These are phyloP conservation scores for Saturnispora ahearnii DNA, from an alignment of 805 yeast species.

Conservation along the genomic window DNA sequence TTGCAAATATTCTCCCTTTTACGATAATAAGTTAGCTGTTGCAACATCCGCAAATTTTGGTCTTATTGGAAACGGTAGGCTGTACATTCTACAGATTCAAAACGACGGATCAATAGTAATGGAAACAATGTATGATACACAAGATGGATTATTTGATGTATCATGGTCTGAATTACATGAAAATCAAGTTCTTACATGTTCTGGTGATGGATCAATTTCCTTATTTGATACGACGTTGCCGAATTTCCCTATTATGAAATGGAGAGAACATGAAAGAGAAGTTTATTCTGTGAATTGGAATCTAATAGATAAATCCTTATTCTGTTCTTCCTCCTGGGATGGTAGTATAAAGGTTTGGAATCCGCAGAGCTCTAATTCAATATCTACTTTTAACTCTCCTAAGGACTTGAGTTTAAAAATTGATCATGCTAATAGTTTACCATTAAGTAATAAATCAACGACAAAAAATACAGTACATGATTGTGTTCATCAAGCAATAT, in stretches of 20 bases:
- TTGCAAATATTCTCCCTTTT: slow-evolving; percentile 84
- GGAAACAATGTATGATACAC: slow-evolving; percentile 68
- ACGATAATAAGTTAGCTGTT: slow-evolving; percentile 81
- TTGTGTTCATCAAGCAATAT: slow-evolving; percentile 73
- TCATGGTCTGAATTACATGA: slow-evolving; percentile 91
- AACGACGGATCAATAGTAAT: slow-evolving; percentile 52
- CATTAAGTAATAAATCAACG: slow-evolving; percentile 18
- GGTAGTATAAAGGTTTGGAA: slow-evolving; percentile 78
- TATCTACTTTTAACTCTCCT: slow-evolving; percentile 43
- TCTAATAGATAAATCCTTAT: slow-evolving; percentile 38
- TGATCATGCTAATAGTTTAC: slow-evolving; percentile 12
- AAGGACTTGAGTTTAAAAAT: slow-evolving; percentile 18
- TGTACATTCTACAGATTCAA: slow-evolving; percentile 60
- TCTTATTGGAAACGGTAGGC: slow-evolving; percentile 85
- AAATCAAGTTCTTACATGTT: slow-evolving; percentile 71
- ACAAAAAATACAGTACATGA: slow-evolving; percentile 31
- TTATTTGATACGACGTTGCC: slow-evolving; percentile 66
- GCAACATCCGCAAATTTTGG: slow-evolving; percentile 92
- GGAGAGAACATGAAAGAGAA: slow-evolving; percentile 57
- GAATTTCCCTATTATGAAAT: slow-evolving; percentile 64
- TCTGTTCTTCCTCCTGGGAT: slow-evolving; percentile 87
- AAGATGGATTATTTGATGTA: slow-evolving; percentile 82
- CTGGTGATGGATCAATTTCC: slow-evolving; percentile 86
- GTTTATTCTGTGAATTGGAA: slow-evolving; percentile 33
- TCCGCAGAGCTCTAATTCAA: slow-evolving; percentile 46